These are phyloP conservation scores for Panus rudis DNA, from an alignment of 768 basidiomycete species.

Conservation along the genomic window DNA sequence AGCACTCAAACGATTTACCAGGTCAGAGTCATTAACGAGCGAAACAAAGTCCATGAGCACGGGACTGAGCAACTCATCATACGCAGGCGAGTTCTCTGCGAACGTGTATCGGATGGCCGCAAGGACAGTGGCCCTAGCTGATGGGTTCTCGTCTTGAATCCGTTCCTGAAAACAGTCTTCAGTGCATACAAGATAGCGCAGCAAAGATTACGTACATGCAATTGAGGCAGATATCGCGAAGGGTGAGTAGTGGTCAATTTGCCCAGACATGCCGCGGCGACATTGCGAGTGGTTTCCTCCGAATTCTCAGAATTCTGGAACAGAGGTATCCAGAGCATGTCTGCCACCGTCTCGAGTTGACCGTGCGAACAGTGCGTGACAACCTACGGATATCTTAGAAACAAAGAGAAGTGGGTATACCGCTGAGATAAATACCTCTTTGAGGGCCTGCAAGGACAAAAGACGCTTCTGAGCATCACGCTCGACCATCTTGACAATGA, in stretches of 20 bases:
- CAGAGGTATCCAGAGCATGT: conserved; percentile 85
- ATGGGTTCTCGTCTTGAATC: conserved; percentile 58
- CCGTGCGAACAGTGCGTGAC: conserved; percentile 85
- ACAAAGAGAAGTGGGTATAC: not conserved
- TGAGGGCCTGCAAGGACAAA: conserved; percentile 84
- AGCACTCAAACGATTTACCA: conserved; percentile 46
- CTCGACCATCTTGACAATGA: conserved; percentile 73
- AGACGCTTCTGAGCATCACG: conserved; percentile 73
- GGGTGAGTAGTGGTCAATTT: conserved; percentile 92
- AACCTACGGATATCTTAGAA: no score
- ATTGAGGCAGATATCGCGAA: conserved; percentile 82
- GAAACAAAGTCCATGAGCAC: conserved; percentile 88
- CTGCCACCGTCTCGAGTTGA: conserved; percentile 82
- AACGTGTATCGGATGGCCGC: conserved; percentile 90
- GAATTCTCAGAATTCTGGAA: conserved; percentile 86
- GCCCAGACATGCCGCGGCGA: conserved; percentile 93
- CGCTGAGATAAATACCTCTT: conserved; percentile 53
- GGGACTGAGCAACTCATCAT: conserved; percentile 86
- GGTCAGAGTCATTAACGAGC: conserved; percentile 80
- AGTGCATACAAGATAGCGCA: not conserved
- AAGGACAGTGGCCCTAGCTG: conserved; percentile 81
- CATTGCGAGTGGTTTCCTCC: conserved; percentile 89
- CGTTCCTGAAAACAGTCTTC: conserved; percentile 40
- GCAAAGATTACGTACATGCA: conserved; percentile 53
- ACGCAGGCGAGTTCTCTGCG: conserved; percentile 76